Evolutionary conservation across 208 protist genomes (phyloP).

Genomic region (Acanthamoeba castellanii): DNA sequence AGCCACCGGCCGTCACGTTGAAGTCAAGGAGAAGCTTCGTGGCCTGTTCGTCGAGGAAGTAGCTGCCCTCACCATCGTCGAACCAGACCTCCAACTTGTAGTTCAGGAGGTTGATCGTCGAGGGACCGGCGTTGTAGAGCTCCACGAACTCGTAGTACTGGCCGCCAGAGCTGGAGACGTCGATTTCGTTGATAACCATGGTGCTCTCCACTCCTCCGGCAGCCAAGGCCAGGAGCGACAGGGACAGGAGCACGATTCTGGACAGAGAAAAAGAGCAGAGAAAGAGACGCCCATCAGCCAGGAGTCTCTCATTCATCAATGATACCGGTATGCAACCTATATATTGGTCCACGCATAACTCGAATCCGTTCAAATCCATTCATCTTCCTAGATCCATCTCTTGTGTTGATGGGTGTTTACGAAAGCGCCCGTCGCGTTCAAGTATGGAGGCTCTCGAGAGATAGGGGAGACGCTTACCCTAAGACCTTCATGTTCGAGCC

Average conservation of each 20-base stretch:
- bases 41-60: background rate
- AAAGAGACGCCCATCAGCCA: background rate
- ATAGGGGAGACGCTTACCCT: too few species aligned
- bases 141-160: slow-evolving; percentile 7
- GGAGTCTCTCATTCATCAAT: too few species aligned
- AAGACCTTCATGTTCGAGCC: slow-evolving; percentile 19
- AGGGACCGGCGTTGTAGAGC: background rate
- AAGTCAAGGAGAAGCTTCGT: background rate
- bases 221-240: background rate
- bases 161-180: background rate
- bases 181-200: background rate
- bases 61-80: background rate
- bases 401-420: too few species aligned
- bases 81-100: background rate
- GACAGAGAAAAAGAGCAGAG: background rate
- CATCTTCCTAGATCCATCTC: too few species aligned
- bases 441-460: too few species aligned
- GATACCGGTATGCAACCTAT: too few species aligned
- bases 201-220: background rate
- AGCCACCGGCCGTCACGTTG: background rate
- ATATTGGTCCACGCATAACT: too few species aligned
- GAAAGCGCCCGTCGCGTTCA: too few species aligned
- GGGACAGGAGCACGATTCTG: background rate
- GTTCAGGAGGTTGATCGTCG: background rate
- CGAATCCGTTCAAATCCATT: too few species aligned